These are phyloP conservation scores for Arachnopeziza araneosa DNA, from an alignment of 2,329 filamentous ascomycete species.

Conservation along the genomic window DNA sequence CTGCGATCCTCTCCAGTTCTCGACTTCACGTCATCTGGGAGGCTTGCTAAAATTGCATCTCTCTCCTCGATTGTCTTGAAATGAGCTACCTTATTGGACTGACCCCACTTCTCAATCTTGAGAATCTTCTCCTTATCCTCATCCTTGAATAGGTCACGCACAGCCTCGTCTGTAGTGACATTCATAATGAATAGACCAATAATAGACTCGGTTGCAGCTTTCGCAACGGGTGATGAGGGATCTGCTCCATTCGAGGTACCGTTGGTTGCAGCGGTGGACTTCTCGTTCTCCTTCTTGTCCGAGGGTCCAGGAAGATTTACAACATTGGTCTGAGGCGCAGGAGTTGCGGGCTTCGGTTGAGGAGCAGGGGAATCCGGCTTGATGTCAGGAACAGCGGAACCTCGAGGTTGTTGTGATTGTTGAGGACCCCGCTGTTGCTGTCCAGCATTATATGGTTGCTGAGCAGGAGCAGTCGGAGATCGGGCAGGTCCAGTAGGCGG, in stretches of 20 bases:
- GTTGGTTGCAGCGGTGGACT: constrained; percentile 42
- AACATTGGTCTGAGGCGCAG: constrained; percentile 35
- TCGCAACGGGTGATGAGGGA: constrained; percentile 52
- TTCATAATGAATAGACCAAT: constrained; percentile 89
- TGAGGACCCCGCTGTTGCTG: constrained; percentile 25
- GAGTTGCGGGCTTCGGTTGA: constrained; percentile 41
- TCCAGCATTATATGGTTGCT: constrained; percentile 23
- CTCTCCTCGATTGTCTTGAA: constrained; percentile 78
- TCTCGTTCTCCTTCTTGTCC: constrained; percentile 54
- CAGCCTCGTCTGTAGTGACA: constrained; percentile 75
- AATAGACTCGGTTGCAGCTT: constrained; percentile 59
- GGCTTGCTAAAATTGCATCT: constrained; percentile 67
- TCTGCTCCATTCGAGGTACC: constrained; percentile 47
- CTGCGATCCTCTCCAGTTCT: constrained; percentile 64
- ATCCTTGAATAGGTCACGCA: constrained; percentile 73
- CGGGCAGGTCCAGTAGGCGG: constrained; percentile 28
- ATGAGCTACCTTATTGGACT: constrained; percentile 77
- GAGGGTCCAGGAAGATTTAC: constrained; percentile 32
- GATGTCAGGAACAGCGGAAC: constrained; percentile 26
- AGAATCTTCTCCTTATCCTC: constrained; percentile 79
- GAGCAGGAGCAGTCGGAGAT: constrained; percentile 20
- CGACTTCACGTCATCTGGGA: constrained; percentile 73
- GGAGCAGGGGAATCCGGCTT: constrained; percentile 29
- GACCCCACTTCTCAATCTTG: constrained; percentile 72
- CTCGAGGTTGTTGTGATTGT: constrained; percentile 26